Base-by-base conservation (phyloP, 495 filamentous ascomycete genomes). In the Aspergillus ostianus region DNA sequence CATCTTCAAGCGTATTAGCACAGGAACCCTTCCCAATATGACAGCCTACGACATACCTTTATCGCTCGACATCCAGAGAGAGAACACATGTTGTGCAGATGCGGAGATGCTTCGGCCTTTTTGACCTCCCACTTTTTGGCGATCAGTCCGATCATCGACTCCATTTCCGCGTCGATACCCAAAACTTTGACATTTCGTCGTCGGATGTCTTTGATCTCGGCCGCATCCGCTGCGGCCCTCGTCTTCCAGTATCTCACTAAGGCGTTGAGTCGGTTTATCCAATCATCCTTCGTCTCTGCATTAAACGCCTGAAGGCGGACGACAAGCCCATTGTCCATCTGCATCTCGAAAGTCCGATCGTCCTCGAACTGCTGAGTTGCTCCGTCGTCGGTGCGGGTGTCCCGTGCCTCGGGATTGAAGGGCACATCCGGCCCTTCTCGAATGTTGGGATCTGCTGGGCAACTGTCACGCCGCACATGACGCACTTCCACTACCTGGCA, bases 71-170 rank as follows among this genome's bases (percentile, higher is more conserved):
- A 91, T 32, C 80, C 82, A 13, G 84, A 78, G 18, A 90, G 76
- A 10, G 81, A 78, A 68, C 88, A 91, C 70, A 90, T 81, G 63
- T 91, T 87, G 70, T 89, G 89, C 19, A 91, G 67, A 46, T 84
- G 74, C 13, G 87, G 82, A 4, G 83, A 88, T 20, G 88, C 86
- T 57, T 81, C 79, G 2, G 86, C 82, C 58, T 85, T 78, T 26
- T 79, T 84, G 27, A 91, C 87, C 66, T 91, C 88, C 88, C 88
- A 91, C 60, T 90, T 90, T 48, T 76, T 71, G 0, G 85, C 87
- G 64, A 85, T 88, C 63, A 89, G 86, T 12, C 88, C 88, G 19
- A 91, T 67, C 32, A 81, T 69, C 2, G 88, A 85, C 69, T 91
- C 88, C 66, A 82, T 79, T 58, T 87, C 83, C 64, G 91, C 88